phyloP scores from a whole-genome alignment of 306 rosid genomes.

The Lathyrus tuberosus region DNA sequence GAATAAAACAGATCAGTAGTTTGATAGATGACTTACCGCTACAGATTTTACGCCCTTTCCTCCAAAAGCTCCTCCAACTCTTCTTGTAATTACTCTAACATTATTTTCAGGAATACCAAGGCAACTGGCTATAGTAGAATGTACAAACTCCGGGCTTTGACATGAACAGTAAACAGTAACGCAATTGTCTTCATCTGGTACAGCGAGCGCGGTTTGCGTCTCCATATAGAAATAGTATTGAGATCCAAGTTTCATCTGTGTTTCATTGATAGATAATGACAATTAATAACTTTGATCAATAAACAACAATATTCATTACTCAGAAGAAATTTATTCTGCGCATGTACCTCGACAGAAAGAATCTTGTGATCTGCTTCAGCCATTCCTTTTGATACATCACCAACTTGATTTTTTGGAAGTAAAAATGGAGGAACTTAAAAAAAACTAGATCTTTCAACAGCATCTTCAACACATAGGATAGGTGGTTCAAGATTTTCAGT shows the following conservation, averaged over 20 bases:
- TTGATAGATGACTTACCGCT: no score
- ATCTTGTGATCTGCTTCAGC: constrained; percentile 80
- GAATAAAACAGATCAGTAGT: no score
- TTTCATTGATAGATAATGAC: constrained; percentile 22
- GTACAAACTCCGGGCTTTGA: constrained; percentile 61
- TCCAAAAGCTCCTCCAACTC: no score
- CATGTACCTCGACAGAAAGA: constrained; percentile 69
- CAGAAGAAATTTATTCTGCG: background rate
- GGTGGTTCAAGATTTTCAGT: constrained; percentile 65
- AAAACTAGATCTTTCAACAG: constrained; percentile 69
- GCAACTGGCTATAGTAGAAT: constrained; percentile 65
- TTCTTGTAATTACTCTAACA: constrained; percentile 33
- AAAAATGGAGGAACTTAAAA: constrained; percentile 70
- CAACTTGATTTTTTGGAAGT: constrained; percentile 59
- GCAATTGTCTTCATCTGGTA: constrained; percentile 95
- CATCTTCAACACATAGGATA: constrained; percentile 75
- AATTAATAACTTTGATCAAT: constrained; percentile 15
- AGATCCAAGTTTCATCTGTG: constrained; percentile 80
- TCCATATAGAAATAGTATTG: constrained; percentile 96
- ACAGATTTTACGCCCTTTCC: no score
- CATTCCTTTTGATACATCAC: constrained; percentile 88
- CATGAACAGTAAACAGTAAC: constrained; percentile 69
- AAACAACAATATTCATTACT: constrained; percentile 20
- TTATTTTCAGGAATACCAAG: constrained; percentile 73
- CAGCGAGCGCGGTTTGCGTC: constrained; percentile 89